Conservation (phyloP, 208 protist species). For the Leishmania braziliensis region DNA sequence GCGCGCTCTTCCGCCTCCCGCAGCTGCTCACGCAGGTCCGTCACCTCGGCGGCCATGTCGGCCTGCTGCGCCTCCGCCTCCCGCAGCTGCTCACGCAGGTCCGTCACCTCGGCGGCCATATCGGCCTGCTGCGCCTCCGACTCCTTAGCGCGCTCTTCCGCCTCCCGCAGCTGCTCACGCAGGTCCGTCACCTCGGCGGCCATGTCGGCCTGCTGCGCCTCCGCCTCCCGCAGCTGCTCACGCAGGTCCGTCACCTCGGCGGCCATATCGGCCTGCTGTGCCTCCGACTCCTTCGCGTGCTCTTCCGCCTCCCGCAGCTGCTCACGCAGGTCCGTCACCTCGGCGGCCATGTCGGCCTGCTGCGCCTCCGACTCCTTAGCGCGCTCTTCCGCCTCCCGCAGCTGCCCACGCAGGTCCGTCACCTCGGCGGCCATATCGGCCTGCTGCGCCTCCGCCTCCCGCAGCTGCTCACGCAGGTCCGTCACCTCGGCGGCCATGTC, state of each 20-base stretch:
- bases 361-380: slow-evolving; percentile 17
- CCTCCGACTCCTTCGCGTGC: neutral
- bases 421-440: slow-evolving; percentile 16
- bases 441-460: slow-evolving; percentile 5
- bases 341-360: slow-evolving; percentile 4
- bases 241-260: slow-evolving; percentile 8
- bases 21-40: too few relatives aligned
- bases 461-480: slow-evolving; percentile 20
- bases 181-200: too few relatives aligned
- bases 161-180: slow-evolving; percentile 11
- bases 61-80: too few relatives aligned
- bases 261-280: slow-evolving; percentile 11
- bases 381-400: neutral
- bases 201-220: too few relatives aligned
- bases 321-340: slow-evolving; percentile 21
- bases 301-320: slow-evolving; percentile 5
- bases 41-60: too few relatives aligned
- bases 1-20: too few relatives aligned
- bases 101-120: slow-evolving; percentile 45
- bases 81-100: neutral
- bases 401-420: neutral
- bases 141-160: too few relatives aligned
- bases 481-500: slow-evolving; percentile 16
- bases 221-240: too few relatives aligned
- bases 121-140: slow-evolving; percentile 34